A percentile compares a stretch with the other conserved stretches of the same genome.
phyloP scores from a whole-genome alignment of 345 rosid genomes.

The Punica granatum region DNA sequence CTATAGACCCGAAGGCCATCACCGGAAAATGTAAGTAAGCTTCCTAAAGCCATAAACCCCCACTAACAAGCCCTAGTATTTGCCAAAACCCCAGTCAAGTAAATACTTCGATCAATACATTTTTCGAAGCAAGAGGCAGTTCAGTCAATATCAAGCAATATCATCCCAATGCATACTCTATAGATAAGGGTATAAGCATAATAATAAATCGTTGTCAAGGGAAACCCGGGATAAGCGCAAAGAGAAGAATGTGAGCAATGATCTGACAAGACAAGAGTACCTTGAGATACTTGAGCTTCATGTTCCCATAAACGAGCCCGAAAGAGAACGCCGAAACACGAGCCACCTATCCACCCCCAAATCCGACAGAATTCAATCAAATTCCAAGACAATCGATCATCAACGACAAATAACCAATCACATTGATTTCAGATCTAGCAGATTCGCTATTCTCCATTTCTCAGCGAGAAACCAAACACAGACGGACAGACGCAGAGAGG shows the following conservation, averaged over 20 bases:
- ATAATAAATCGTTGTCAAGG: neutral
- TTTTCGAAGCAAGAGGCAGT: too few relatives aligned
- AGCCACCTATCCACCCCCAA: constrained; percentile 38
- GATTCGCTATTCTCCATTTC: neutral
- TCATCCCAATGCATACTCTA: too few relatives aligned
- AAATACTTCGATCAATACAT: too few relatives aligned
- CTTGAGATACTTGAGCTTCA: constrained; percentile 66
- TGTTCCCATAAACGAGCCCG: constrained; percentile 53
- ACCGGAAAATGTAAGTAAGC: too few relatives aligned
- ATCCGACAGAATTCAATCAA: constrained; percentile 1
- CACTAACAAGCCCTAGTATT: too few relatives aligned
- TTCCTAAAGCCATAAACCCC: too few relatives aligned
- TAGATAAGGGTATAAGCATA: neutral
- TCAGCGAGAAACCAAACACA: neutral
- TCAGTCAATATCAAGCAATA: too few relatives aligned
- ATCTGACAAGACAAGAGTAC: constrained; percentile 15
- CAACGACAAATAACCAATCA: neutral
- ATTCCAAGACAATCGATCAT: neutral
- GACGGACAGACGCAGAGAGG: neutral
- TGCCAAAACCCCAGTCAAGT: too few relatives aligned
- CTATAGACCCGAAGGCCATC: too few relatives aligned
- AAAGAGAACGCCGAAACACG: constrained; percentile 61
- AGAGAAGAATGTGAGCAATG: neutral
- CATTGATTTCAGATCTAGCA: neutral
- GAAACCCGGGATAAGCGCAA: neutral